Evolutionary conservation across 805 yeast species (phyloP).

Genomic region (Saturnispora sekii): DNA sequence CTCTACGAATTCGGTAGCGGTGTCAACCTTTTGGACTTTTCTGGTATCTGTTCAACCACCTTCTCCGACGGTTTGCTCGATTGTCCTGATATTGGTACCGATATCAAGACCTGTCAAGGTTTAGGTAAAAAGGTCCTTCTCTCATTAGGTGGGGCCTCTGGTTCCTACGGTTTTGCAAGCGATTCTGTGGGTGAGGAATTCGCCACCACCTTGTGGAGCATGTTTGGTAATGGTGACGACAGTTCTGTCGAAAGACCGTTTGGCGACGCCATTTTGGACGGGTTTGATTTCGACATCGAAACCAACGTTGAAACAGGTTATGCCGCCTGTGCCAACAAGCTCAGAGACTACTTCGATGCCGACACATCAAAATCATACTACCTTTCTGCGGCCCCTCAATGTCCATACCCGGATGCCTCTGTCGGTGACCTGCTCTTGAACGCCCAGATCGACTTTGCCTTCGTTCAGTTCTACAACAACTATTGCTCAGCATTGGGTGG

Average conservation of each 20-base stretch:
- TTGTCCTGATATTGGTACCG: slow-evolving; percentile 40
- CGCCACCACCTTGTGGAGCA: slow-evolving; percentile 52
- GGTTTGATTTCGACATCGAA: slow-evolving; percentile 73
- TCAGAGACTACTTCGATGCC: slow-evolving; percentile 31
- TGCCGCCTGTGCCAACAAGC: slow-evolving; percentile 44
- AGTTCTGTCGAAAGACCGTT: slow-evolving; percentile 38
- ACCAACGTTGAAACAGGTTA: slow-evolving; percentile 54
- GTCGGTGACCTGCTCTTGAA: slow-evolving; percentile 32
- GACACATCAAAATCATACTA: slow-evolving; percentile 49
- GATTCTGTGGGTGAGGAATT: slow-evolving; percentile 48
- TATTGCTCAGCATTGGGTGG: slow-evolving; percentile 45
- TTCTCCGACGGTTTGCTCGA: slow-evolving; percentile 34
- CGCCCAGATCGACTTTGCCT: slow-evolving; percentile 69
- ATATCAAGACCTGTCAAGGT: slow-evolving; percentile 66
- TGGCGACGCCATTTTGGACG: slow-evolving; percentile 70
- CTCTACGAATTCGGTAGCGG: slow-evolving; percentile 47
- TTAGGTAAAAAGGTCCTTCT: slow-evolving; percentile 70
- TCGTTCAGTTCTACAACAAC: slow-evolving; percentile 86
- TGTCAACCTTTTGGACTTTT: slow-evolving; percentile 43
- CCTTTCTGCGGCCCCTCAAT: slow-evolving; percentile 88
- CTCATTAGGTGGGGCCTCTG: slow-evolving; percentile 69
- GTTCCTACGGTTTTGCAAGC: slow-evolving; percentile 42
- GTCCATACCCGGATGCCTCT: slow-evolving; percentile 72
- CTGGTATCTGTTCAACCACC: slow-evolving; percentile 35
- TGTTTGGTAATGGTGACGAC: slow-evolving; percentile 50